Evolutionary conservation across 1,284 basidiomycete genomes (phyloP), one percentile per base, ranked within the genome.

Genomic region (Inonotus obliquus): DNA sequence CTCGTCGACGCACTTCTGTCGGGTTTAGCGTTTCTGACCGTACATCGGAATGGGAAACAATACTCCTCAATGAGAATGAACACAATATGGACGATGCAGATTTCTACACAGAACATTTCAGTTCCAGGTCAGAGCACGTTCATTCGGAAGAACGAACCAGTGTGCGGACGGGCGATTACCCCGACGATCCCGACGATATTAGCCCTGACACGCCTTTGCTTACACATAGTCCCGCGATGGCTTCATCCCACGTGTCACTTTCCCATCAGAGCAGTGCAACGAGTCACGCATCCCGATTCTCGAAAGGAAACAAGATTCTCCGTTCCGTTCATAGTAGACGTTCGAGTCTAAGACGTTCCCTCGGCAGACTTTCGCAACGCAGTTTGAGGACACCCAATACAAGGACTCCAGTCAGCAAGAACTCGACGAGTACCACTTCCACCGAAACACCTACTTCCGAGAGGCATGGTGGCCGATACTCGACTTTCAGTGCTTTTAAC

Each of bases 281-380:
- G 9, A 53, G 53, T 25, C 49, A 41, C 19, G 11, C 25, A 23
- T 57, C 54, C 17, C 60, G 54, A 17, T 19, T 27, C 29, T 35
- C 49, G 25, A 52, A 47, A 41, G 61, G 55, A 14, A 62, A 58
- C 55, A 62, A 47, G 49, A 54, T 62, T 3, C 55, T 62, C n/a
- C 61, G 61, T 11, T 62, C 61, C 13, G 2, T 47, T 21, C 61
- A 41, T n/a, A 62, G 54, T 25, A 57, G 19, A 39, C 55, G 54
- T 35, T 49, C 54, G 11, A 61, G 60, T 45, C 21, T 51, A 23
- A 44, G 41, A 27, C 17, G 52, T 13, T 62, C 61, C 9, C 27
- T 45, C n/a, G 61, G 61, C 4, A 41, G 19, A 48, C 48, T 32
- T 14, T 58, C 51, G 13, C 54, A 49, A n/a, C 59, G 47, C 11